Evolutionary conservation across 2,329 filamentous ascomycete species (phyloP).

Genomic region (Acephala macrosclerotiorum): DNA sequence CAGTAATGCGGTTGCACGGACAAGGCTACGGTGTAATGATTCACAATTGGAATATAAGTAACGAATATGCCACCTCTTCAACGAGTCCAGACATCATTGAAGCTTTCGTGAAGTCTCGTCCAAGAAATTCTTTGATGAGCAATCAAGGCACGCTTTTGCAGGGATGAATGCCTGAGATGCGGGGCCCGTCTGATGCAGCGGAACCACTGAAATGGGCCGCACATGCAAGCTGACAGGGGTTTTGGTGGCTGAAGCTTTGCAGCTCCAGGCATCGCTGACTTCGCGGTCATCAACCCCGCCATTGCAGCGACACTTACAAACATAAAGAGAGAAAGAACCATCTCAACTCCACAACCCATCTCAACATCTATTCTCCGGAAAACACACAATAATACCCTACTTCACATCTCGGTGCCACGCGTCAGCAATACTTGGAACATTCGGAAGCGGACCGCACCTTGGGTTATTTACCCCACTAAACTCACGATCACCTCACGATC

Average conservation of each 20-base stretch:
- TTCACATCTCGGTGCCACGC: neutral
- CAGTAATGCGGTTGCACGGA: neutral
- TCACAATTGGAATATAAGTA: neutral
- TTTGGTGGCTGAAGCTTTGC: slow-evolving; percentile 5
- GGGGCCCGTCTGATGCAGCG: neutral
- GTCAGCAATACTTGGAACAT: neutral
- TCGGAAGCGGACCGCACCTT: neutral
- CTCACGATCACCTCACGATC: neutral
- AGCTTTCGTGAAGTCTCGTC: slow-evolving; percentile 4
- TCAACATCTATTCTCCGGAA: neutral
- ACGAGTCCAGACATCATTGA: neutral
- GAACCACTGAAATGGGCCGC: neutral
- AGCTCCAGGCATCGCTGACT: slow-evolving; percentile 17
- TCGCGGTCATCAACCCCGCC: slow-evolving; percentile 22
- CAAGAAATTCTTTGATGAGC: slow-evolving; percentile 9
- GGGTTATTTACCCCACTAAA: neutral
- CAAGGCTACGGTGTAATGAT: too few species aligned
- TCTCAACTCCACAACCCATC: neutral
- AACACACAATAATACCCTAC: neutral
- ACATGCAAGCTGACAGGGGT: neutral
- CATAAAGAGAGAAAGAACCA: slow-evolving; percentile 1
- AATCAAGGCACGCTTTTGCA: slow-evolving; percentile 14
- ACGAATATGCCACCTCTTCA: neutral
- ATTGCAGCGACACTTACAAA: neutral
- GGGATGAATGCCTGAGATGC: slow-evolving; percentile 2